These are phyloP conservation scores for Cladosporium phlei DNA, from an alignment of 2,329 filamentous ascomycete genomes.

Conservation along the genomic window DNA sequence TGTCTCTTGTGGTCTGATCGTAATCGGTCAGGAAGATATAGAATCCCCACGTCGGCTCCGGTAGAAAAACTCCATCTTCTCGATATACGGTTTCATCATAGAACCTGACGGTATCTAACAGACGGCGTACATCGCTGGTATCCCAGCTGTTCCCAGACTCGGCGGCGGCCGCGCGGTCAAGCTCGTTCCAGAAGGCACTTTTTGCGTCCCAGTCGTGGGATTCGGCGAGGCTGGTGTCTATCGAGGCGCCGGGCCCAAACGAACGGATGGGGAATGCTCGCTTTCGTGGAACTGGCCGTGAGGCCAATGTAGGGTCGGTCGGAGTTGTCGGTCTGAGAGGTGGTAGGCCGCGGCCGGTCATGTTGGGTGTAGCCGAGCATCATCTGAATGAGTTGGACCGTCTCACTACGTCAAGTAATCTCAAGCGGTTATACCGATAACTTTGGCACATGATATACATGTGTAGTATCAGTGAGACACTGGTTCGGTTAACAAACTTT, in stretches of 20 bases:
- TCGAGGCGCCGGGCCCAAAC: background rate
- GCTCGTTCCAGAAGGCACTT: background rate
- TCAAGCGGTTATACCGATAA: too few relatives aligned
- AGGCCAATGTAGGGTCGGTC: constrained; percentile 1
- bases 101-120: background rate
- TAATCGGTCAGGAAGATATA: constrained; percentile 6
- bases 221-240: background rate
- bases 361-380: too few relatives aligned
- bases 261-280: background rate
- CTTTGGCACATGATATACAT: too few relatives aligned
- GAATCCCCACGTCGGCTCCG: constrained; percentile 2
- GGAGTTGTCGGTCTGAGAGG: constrained; percentile 4
- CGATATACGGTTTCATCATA: background rate
- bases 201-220: background rate
- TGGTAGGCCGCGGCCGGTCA: background rate
- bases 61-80: background rate
- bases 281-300: constrained; percentile 3
- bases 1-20: background rate
- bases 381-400: too few relatives aligned
- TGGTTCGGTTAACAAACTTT: too few relatives aligned
- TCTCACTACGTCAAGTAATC: too few relatives aligned
- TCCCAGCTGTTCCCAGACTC: background rate
- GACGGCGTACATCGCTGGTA: background rate
- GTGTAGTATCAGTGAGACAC: too few relatives aligned
- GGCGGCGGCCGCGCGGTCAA: background rate